Base-by-base conservation (phyloP, 176 grass and related monocot genomes). In the Carex scoparia region DNA sequence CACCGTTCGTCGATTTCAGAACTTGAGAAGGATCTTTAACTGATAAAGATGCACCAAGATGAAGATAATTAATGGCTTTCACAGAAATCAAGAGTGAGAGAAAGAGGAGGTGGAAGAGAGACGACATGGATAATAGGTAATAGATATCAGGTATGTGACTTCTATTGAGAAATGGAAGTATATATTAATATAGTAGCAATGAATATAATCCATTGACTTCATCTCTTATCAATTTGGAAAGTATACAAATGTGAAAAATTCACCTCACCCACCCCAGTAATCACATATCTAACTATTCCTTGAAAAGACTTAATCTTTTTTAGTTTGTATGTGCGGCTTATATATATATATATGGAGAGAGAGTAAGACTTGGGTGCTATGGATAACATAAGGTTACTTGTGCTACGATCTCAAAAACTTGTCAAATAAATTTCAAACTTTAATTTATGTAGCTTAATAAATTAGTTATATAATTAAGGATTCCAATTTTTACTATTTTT, bases 11-110 rank as follows among this genome's bases (percentile, higher is more conserved):
- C 2, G 85, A 86, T 27, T 67, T 58, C 13, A 86, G 59, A 79
- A 86, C 64, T 54, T 70, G 38, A 69, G 28, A 69, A 65, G 74
- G 49, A 53, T 86, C 42, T 57, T 81, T 76, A 32, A 69, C 73
- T n/a, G 75, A 69, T 77, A 86, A 74, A 86, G 19, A 80, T 7
- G 11, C 67, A 72, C 84, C 67, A 1, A 2, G 55, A 31, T 64
- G 1, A 40, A 82, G 58, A 51, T 66, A 46, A 49, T 82, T 66
- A 62, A 12, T 61, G 80, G n/a, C 61, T 53, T 51, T 49, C 12
- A 18, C 35, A 48, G 37, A 42, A 82, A 49, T 46, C 32, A 65
- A 82, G 33, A 82, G 61, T 2, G 35, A 65, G 1, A 82, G 80
- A 46, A 48, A 49, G 38, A 82, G n/a, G 65, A 69, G 19, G 48